Base-by-base conservation (phyloP, 768 basidiomycete genomes). In the Krasilnikovozyma curviuscula region DNA sequence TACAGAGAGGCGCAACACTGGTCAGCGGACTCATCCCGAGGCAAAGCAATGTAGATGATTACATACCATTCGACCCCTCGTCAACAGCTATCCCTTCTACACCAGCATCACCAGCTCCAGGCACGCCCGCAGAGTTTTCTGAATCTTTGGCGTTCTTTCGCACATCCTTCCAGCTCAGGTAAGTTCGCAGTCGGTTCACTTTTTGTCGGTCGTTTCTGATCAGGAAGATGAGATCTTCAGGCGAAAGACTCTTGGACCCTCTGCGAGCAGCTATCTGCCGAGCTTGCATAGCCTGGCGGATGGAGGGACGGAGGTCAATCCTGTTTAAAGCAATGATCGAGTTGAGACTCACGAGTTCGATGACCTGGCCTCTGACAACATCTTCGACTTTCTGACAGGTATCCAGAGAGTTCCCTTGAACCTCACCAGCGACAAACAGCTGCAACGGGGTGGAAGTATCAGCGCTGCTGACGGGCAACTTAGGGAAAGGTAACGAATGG, bases 381-480 rank as follows among this genome's bases (percentile, higher is more conserved):
- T 97, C 88, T 63, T 95, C 88, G n/a, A 97, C 83, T 28, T 88
- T 73, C 58, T 83, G 83, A 13, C 88, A 81, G 0, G 89, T 86
- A 47, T 85, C 85, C 13, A 72, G 70, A 46, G 78, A 74, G 2
- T 88, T 84, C 49, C 91, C 85, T 61, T 86, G 82, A 3, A 91
- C 82, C 66, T 89, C 86, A 8, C 86, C 86, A 63, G 93, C 91
- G 37, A 93, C 89, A 60, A 91, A 93, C 84, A 93, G 86, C 84
- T 86, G 43, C 10, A 53, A 14, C n/a, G 28, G 25, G 25, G 44
- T 55, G 49, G 13, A 21, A 19, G 14, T 25, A 48, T 8, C 27
- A 31, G 19, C 49, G 43, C n/a, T 6, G 13, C n/a, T 40, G 4
- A 19, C 33, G 42, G 5, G 44, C n/a, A 23, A 34, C 5, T 47